phyloP scores from a whole-genome alignment of 495 filamentous ascomycete genomes.

The Darksidea phi region DNA sequence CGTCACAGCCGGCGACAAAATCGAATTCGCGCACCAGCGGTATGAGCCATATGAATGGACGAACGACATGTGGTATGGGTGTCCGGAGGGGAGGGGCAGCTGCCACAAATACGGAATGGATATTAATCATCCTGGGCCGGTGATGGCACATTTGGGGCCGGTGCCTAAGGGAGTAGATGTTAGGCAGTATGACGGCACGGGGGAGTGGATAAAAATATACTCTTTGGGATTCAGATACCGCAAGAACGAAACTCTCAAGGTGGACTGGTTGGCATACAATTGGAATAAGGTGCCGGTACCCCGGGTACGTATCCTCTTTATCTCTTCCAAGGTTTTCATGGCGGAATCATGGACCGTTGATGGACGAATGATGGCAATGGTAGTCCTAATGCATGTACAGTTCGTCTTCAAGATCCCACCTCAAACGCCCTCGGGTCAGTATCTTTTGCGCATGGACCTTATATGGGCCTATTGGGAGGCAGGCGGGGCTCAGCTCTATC shows the following conservation, averaged over 20 bases:
- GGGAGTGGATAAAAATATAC: background rate
- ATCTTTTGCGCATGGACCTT: background rate
- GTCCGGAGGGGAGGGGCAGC: conserved; percentile 12
- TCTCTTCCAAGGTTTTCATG: too few species aligned
- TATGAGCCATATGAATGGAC: conserved; percentile 8
- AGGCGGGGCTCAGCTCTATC: background rate
- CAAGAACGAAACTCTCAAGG: background rate
- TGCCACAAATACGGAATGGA: conserved; percentile 1
- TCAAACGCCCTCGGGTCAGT: too few species aligned
- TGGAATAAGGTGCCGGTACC: background rate
- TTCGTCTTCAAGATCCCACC: too few species aligned
- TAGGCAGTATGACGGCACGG: too few species aligned
- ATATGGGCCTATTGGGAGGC: background rate
- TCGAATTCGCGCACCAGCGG: conserved; percentile 20
- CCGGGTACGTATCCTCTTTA: too few species aligned
- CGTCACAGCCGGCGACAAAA: conserved; percentile 13
- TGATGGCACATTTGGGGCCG: too few species aligned
- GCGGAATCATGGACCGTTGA: too few species aligned
- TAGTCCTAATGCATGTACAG: background rate
- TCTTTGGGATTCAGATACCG: background rate
- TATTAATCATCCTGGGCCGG: too few species aligned
- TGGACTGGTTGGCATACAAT: background rate
- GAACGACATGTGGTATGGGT: conserved; percentile 7
- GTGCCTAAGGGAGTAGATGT: too few species aligned
- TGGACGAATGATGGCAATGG: too few species aligned